Evolutionary conservation across 108 stramenopile genomes (phyloP).

Genomic region (Cyclotella sp.): DNA sequence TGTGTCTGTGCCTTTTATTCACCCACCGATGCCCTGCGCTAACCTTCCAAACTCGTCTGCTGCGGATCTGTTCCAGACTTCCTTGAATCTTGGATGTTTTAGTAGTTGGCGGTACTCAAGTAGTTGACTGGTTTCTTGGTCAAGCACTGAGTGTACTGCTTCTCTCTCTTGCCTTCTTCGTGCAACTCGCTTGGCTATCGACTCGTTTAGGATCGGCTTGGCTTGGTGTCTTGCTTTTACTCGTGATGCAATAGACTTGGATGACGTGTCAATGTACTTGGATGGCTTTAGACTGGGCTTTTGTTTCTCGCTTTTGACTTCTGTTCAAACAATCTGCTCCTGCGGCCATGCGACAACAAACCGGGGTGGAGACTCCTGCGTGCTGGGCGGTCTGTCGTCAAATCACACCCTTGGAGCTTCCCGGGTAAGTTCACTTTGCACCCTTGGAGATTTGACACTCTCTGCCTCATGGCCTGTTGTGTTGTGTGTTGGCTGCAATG

Average conservation of each 20-base stretch:
- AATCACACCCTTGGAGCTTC: slow-evolving; percentile 18
- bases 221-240: neutral
- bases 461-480: neutral
- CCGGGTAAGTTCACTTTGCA: neutral
- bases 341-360: slow-evolving; percentile 27
- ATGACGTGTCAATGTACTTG: slow-evolving; percentile 2
- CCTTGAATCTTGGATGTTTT: slow-evolving; percentile 11
- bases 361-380: neutral
- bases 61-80: slow-evolving; percentile 14
- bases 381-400: neutral
- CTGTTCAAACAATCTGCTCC: neutral
- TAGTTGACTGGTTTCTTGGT: slow-evolving; percentile 31
- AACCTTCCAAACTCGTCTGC: slow-evolving; percentile 25
- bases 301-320: neutral
- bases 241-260: slow-evolving; percentile 4
- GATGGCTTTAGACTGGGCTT: slow-evolving; percentile 10
- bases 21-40: slow-evolving; percentile 16
- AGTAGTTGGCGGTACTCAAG: slow-evolving; percentile 28
- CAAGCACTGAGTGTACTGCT: slow-evolving; percentile 17
- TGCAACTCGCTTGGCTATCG: slow-evolving; percentile 12
- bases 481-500: neutral
- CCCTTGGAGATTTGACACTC: neutral
- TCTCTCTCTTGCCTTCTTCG: neutral
- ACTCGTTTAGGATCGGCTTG: neutral
- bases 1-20: slow-evolving; percentile 21